Base-by-base conservation (phyloP, 768 basidiomycete genomes). In the Gymnopilus junonius region DNA sequence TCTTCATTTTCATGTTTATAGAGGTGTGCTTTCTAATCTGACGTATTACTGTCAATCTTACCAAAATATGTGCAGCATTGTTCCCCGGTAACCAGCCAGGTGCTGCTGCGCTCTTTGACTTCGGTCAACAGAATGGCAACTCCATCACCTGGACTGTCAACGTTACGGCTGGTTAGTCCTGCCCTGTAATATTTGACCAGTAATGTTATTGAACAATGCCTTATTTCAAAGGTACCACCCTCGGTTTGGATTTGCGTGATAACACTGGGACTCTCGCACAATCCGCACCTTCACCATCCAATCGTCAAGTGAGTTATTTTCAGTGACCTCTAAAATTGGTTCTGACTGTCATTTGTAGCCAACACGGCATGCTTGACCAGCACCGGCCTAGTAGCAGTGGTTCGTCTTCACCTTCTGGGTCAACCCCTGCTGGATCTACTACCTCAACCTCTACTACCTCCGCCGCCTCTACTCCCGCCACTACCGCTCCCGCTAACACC, bases 231-330 rank as follows among this genome's bases (percentile, higher is more conserved):
- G 88, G 79, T n/a, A 83, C 82, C 4, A 71, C 66, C 40, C 72
- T 94, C 59, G 87, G 85, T 55, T 71, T 94, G 29, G 80, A 76
- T 12, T 63, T 95, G 64, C 84, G 83, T 71, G 94, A 95, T 69
- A 73, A 60, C 59, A 84, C 77, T 32, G 93, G 94, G 69, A 0
- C 21, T 0, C 25, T 71, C 51, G 79, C 72, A 0, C 87, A 87
- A 67, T 75, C 83, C 2, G 90, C 82, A 6, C 85, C 2, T 81
- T 92, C 79, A 78, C 73, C 15, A 71, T 91, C 64, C 67, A 72
- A 31, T 0, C 75, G 7, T 81, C 87, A 54, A 39, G 91, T 91
- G 77, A 48, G 88, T 77, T 42, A 8, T 42, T 55, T 45, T 17
- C 32, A 21, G 5, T 11, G 20, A 12, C 6, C 17, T 40, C 5